Evolutionary conservation across 805 yeast species (phyloP), one percentile per base, ranked within the genome.

Genomic region (Metschnikowia aberdeeniae): DNA sequence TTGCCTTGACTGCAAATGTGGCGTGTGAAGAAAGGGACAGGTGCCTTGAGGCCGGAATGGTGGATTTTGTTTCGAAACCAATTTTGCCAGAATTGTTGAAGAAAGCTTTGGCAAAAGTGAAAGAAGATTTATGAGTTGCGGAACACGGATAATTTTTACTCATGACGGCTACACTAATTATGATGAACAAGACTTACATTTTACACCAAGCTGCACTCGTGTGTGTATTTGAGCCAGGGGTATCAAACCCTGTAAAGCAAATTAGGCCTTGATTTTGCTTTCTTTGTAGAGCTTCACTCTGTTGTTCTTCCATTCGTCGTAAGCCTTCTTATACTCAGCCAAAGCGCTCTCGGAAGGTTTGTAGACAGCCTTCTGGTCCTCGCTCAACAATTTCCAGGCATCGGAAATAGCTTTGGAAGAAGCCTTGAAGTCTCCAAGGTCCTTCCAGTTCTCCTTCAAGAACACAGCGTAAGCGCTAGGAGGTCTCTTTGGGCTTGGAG

Each of bases 1-100:
- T 75, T 10, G 79, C 79, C 9, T 58, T 75, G 47, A 76, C 78
- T 8, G 80, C 79, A 12, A 75, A 77, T 50, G 81, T 77, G 10
- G 80, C 78, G 7, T 72, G 75, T 1, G 82, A 78, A 49, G 82
- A 78, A 47, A 58, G 77, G 38, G 66, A 68, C 42, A 63, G 64
- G 40, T 77, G 81, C 47, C 47, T 72, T 6, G 59, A 64, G n/a
- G 64, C 73, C 44, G 81, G 81, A 0, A 78, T 78, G 82, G 59
- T 67, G 19, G 79, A 76, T 36, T 78, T 76, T 49, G 61, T 78
- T 2, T 70, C 79, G 31, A 78, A 78, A 50, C 83, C 82, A 1
- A 68, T 78, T 32, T 52, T 77, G 9, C 83, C 82, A 0, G 63
- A 63, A 14, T 72, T 66, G 36, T 57, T 78, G 45, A 67, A 58